phyloP scores from a whole-genome alignment of 345 rosid genomes.

The Citrus maxima region DNA sequence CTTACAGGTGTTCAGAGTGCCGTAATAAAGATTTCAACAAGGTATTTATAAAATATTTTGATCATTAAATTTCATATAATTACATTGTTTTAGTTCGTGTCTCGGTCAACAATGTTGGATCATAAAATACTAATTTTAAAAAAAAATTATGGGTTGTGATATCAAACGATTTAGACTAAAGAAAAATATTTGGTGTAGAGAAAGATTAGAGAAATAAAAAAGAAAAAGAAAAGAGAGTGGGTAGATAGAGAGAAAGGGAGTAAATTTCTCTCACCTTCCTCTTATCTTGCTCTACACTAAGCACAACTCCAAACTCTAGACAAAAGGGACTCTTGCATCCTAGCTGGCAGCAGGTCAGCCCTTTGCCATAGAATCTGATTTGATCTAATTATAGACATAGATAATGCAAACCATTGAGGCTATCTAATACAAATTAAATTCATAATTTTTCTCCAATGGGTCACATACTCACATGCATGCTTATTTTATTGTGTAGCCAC shows the following conservation, averaged over 20 bases:
- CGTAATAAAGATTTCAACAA: too few relatives aligned
- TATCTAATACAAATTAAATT: neutral
- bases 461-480: neutral
- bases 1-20: too few relatives aligned
- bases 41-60: too few relatives aligned
- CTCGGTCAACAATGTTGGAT: too few relatives aligned
- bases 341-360: neutral
- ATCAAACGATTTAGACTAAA: too few relatives aligned
- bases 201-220: too few relatives aligned
- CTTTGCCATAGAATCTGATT: conserved; percentile 1
- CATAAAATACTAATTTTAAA: too few relatives aligned
- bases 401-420: neutral
- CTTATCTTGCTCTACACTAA: accelerated
- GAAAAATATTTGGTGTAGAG: too few relatives aligned
- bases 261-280: accelerated
- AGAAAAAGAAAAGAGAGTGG: too few relatives aligned
- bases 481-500: neutral
- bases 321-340: neutral
- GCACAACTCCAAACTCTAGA: too few relatives aligned
- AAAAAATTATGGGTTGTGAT: neutral
- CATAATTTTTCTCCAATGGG: neutral
- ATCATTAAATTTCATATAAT: too few relatives aligned
- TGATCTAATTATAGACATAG: neutral
- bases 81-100: too few relatives aligned
- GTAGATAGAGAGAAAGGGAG: accelerated